These are phyloP conservation scores for Cutaneotrichosporon dermatis DNA, from an alignment of 1,284 basidiomycete species.

Conservation along the genomic window DNA sequence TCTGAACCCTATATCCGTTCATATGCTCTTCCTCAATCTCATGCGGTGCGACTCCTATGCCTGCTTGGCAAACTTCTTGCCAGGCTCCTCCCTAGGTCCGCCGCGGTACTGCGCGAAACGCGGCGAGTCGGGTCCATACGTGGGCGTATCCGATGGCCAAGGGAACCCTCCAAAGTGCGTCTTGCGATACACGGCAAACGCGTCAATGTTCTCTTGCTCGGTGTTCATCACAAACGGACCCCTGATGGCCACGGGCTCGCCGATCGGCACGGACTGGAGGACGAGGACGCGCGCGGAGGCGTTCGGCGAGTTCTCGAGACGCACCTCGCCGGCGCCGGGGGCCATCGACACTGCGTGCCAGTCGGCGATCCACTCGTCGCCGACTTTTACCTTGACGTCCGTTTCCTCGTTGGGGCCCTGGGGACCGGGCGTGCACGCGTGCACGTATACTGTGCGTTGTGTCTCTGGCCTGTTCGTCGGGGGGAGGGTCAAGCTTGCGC, in stretches of 20 bases:
- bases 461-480: conserved; percentile 1
- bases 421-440: conserved; percentile 8
- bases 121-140: conserved; percentile 1
- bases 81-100: not conserved
- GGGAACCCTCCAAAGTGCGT: conserved; percentile 17
- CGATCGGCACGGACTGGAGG: conserved; percentile 13
- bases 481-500: conserved; percentile 6
- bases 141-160: conserved; percentile 11
- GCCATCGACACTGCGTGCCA: conserved; percentile 2
- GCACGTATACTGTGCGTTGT: conserved; percentile 17
- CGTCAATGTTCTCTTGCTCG: conserved; percentile 11
- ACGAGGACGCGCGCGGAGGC: conserved; percentile 9
- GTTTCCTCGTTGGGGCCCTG: conserved; percentile 3
- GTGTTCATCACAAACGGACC: conserved; percentile 22
- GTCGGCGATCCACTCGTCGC: conserved; percentile 5
- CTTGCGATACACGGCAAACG: conserved; percentile 15
- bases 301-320: conserved; percentile 1
- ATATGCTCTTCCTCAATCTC: too few species aligned
- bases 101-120: conserved; percentile 13
- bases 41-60: not conserved
- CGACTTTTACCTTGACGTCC: not conserved
- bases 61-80: not conserved
- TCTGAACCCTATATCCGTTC: too few species aligned
- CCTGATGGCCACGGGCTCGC: conserved; percentile 14
- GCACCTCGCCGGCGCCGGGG: not conserved